Percentiles rank a stretch among this genome's conserved stretches.
These are phyloP conservation scores for Paulownia fortunei DNA, from an alignment of 257 asterid genomes.

Conservation along the genomic window DNA sequence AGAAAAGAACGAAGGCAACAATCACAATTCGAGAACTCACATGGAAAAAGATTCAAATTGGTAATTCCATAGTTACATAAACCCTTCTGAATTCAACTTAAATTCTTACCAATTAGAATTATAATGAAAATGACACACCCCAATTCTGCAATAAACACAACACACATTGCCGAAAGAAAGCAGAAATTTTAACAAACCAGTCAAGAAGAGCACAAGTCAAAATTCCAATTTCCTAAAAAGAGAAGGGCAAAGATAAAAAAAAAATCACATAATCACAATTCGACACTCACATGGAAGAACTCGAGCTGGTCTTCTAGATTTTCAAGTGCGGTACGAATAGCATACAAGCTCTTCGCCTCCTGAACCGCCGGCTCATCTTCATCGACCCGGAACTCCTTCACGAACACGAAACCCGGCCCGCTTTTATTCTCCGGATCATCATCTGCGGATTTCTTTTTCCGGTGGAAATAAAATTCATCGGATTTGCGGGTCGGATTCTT, in stretches of 20 bases:
- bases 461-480: constrained; percentile 45
- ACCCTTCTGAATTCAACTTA: neutral
- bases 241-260: neutral
- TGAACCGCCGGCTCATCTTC: constrained; percentile 68
- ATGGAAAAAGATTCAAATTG: constrained; percentile 10
- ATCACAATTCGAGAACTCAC: neutral
- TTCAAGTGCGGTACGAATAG: constrained; percentile 91
- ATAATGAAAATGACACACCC: neutral
- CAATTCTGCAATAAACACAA: neutral
- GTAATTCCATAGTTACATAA: neutral
- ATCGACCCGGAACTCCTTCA: constrained; percentile 69
- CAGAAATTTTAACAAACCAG: constrained; percentile 11
- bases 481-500: constrained; percentile 54
- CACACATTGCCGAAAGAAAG: neutral
- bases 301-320: constrained; percentile 97
- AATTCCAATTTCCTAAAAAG: neutral
- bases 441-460: constrained; percentile 45
- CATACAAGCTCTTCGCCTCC: constrained; percentile 89
- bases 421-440: constrained; percentile 39
- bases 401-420: constrained; percentile 71
- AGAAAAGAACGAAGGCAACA: neutral
- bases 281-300: constrained; percentile 68
- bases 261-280: neutral
- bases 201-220: neutral
- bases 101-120: neutral